Percentiles rank a stretch among this genome's conserved stretches.
Evolutionary conservation across 345 rosid species (phyloP).

Genomic region (Moricandia moricandioides): DNA sequence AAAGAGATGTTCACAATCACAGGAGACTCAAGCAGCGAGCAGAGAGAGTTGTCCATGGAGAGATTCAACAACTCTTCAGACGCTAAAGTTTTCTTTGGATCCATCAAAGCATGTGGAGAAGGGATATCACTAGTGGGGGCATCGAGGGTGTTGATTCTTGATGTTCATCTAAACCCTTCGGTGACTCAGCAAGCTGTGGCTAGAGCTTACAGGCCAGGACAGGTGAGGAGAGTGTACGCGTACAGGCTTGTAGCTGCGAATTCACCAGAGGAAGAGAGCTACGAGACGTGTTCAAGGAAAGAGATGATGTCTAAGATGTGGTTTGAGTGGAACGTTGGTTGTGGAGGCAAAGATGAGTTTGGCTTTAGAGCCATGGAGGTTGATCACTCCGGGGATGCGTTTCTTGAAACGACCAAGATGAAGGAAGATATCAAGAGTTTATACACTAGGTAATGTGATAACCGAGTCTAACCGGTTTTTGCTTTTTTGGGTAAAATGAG

Average conservation of each 20-base stretch:
- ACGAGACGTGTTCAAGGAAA: slow-evolving; percentile 60
- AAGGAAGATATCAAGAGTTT: slow-evolving; percentile 50
- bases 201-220: slow-evolving; percentile 87
- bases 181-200: slow-evolving; percentile 96
- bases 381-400: slow-evolving; percentile 53
- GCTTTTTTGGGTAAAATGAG: neutral
- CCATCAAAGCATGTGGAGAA: slow-evolving; percentile 92
- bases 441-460: slow-evolving; percentile 50
- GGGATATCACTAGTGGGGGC: slow-evolving; percentile 97
- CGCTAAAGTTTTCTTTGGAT: slow-evolving; percentile 82
- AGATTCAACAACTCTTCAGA: slow-evolving; percentile 66
- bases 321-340: slow-evolving; percentile 86
- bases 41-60: slow-evolving; percentile 77
- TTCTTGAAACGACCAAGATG: slow-evolving; percentile 47
- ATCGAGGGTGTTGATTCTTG: slow-evolving; percentile 71
- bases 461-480: slow-evolving; percentile 1
- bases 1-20: slow-evolving; percentile 70
- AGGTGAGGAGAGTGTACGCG: slow-evolving; percentile 66
- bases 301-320: slow-evolving; percentile 84
- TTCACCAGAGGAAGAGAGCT: slow-evolving; percentile 76
- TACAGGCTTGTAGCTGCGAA: slow-evolving; percentile 75
- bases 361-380: slow-evolving; percentile 48
- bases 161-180: slow-evolving; percentile 89
- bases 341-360: slow-evolving; percentile 54
- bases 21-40: slow-evolving; percentile 67